Evolutionary conservation across 192 early-diverging fungal species (phyloP).

Genomic region (Allomyces arbusculus): DNA sequence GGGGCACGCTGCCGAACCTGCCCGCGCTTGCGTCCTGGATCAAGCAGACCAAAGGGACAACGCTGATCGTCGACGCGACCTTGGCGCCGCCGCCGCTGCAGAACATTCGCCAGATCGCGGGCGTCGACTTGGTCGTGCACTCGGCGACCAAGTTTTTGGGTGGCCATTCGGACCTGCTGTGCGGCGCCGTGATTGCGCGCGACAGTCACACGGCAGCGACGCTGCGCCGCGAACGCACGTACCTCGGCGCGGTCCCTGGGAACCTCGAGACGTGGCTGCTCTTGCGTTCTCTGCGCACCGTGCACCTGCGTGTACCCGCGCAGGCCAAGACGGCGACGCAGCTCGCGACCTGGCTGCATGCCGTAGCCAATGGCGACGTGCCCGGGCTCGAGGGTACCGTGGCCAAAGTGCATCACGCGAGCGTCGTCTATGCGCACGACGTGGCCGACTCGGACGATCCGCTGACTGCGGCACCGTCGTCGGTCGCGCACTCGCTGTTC

Average conservation of each 20-base stretch:
- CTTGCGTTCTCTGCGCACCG: slow-evolving; percentile 33
- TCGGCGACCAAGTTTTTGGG: slow-evolving; percentile 49
- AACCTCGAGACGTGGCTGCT: slow-evolving; percentile 46
- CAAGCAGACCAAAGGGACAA: slow-evolving; percentile 24
- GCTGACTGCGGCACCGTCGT: too few relatives aligned
- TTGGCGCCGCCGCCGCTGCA: slow-evolving; percentile 49
- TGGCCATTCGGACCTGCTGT: slow-evolving; percentile 48
- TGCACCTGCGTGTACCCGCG: slow-evolving; percentile 35
- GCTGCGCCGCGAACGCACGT: slow-evolving; percentile 22
- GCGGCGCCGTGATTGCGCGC: slow-evolving; percentile 34
- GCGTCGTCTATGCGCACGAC: background rate
- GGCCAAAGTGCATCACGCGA: slow-evolving; percentile 2
- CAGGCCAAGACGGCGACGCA: slow-evolving; percentile 32
- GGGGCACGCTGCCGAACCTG: slow-evolving; percentile 27
- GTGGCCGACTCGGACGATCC: too few relatives aligned
- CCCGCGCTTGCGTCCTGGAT: slow-evolving; percentile 12
- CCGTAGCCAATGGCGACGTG: slow-evolving; percentile 9
- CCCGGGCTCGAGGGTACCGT: background rate
- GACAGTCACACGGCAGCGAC: slow-evolving; percentile 12
- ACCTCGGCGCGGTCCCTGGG: slow-evolving; percentile 34
- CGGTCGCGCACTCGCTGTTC: background rate
- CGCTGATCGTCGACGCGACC: slow-evolving; percentile 41
- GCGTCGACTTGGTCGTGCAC: slow-evolving; percentile 49
- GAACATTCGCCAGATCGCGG: slow-evolving; percentile 12
- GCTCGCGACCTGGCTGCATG: slow-evolving; percentile 28